Evolutionary conservation across 495 filamentous ascomycete genomes (phyloP).

Genomic region (Penicillium nucicola): DNA sequence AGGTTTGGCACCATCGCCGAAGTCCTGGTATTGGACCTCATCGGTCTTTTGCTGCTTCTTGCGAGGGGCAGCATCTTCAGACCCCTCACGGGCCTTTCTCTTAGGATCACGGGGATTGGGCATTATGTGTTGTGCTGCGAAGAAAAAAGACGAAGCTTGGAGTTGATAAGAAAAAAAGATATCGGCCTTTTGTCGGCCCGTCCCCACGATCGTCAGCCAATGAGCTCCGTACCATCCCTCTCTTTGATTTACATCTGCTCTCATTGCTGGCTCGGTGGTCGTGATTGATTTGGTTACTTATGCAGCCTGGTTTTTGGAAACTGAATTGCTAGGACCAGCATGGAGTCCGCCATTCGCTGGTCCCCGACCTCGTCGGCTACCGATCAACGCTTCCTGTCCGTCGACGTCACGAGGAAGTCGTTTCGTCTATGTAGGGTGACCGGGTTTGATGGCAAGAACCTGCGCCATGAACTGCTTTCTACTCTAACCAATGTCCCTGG

Average conservation of each 20-base stretch:
- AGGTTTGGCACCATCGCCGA: slow-evolving; percentile 9
- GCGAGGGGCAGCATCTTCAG: slow-evolving; percentile 19
- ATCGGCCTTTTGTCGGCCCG: slow-evolving; percentile 28
- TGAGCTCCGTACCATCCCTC: slow-evolving; percentile 23
- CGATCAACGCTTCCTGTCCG: slow-evolving; percentile 71
- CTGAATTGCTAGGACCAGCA: slow-evolving; percentile 20
- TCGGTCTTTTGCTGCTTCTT: slow-evolving; percentile 22
- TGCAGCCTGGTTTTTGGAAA: background rate
- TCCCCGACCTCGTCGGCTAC: slow-evolving; percentile 71
- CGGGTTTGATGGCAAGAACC: slow-evolving; percentile 50
- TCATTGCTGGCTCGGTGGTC: slow-evolving; percentile 5
- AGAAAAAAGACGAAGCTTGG: slow-evolving; percentile 5
- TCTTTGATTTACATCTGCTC: slow-evolving; percentile 9
- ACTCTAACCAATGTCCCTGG: slow-evolving; percentile 78
- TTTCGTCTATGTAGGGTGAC: slow-evolving; percentile 77
- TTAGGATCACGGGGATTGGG: slow-evolving; percentile 17
- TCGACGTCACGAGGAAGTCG: slow-evolving; percentile 76
- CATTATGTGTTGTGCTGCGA: background rate
- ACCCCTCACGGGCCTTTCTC: slow-evolving; percentile 28
- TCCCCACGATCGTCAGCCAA: slow-evolving; percentile 31
- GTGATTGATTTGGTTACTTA: background rate
- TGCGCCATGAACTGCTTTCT: slow-evolving; percentile 66
- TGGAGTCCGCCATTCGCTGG: slow-evolving; percentile 81
- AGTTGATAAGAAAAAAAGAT: slow-evolving; percentile 20
- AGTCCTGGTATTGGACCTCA: slow-evolving; percentile 10